These are phyloP conservation scores for Trematosphaeria pertusa DNA, from an alignment of 2,329 filamentous ascomycete genomes.

Conservation along the genomic window DNA sequence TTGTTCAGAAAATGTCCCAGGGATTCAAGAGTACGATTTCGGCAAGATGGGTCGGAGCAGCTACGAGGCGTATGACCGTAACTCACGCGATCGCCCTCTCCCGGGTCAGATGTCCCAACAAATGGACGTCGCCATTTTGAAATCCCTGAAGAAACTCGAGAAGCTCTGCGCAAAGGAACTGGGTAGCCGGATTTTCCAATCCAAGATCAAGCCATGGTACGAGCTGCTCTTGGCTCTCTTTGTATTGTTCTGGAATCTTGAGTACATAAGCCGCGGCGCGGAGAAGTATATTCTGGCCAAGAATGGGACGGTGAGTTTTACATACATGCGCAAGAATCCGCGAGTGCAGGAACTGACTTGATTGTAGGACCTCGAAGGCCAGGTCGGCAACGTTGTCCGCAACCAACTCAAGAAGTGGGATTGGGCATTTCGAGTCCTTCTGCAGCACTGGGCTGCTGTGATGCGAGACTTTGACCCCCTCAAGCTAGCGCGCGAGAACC, in stretches of 20 bases:
- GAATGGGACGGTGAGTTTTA: slow-evolving; percentile 42
- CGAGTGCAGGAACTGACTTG: slow-evolving; percentile 18
- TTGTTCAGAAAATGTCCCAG: slow-evolving; percentile 37
- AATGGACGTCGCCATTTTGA: slow-evolving; percentile 46
- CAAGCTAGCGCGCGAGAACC: slow-evolving; percentile 44
- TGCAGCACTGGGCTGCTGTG: slow-evolving; percentile 42
- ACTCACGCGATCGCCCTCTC: slow-evolving; percentile 40
- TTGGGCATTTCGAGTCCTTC: slow-evolving; percentile 37
- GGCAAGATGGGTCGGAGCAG: slow-evolving; percentile 34
- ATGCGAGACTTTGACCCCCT: slow-evolving; percentile 42
- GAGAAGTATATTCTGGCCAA: slow-evolving; percentile 44
- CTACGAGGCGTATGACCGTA: slow-evolving; percentile 46
- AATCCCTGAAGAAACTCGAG: slow-evolving; percentile 39
- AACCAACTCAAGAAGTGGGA: slow-evolving; percentile 46
- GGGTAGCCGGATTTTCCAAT: slow-evolving; percentile 36
- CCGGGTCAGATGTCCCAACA: slow-evolving; percentile 46
- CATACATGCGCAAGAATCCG: background rate
- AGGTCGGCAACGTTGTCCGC: slow-evolving; percentile 42
- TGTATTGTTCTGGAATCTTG: slow-evolving; percentile 45
- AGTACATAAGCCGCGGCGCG: slow-evolving; percentile 44
- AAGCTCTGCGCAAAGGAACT: slow-evolving; percentile 39
- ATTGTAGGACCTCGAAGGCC: slow-evolving; percentile 37
- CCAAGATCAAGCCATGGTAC: slow-evolving; percentile 47
- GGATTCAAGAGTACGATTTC: slow-evolving; percentile 42
- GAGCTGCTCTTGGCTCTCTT: slow-evolving; percentile 45